Base-by-base conservation (phyloP, 202 grass and related monocot species). In the Alloteropsis angusta region DNA sequence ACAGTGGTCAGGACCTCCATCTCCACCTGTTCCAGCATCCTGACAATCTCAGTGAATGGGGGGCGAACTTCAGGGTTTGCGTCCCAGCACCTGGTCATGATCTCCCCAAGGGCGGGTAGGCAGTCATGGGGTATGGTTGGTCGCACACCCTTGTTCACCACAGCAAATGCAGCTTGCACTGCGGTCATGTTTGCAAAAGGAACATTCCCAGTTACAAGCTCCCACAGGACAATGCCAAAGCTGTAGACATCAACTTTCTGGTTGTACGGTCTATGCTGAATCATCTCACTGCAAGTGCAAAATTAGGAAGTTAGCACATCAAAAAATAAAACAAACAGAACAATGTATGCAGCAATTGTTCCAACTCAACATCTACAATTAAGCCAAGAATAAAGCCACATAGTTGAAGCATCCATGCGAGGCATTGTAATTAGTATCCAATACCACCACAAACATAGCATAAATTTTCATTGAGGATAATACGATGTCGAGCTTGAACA, bases 161-260 rank as follows among this genome's bases (percentile, higher is more conserved):
- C 94, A 57, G 94, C 89, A 90, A 97, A 97, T 80, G 91, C 95
- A 59, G 95, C 95, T 83, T 97, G 91, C 46, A 97, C 91, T 5
- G 95, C 91, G 37, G 91, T 97, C 95, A 97, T 97, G 70, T 92
- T 92, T 64, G 89, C 78, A 68, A 94, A 97, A 37, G 95, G 95
- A 39, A 89, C 73, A n/a, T 72, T 87, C 45, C 95, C 95, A 0
- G 91, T 90, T 44, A 97, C 85, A 2, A 97, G 85, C 80, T 97
- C 94, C 94, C 94, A 97, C 55, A 97, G 66, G 37, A 97, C 91
- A 7, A 97, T 94, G 46, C 89, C 95, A 71, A 97, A 97, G 77
- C 95, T 97, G 83, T 97, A 97, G 39, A 97, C 95, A 28, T 94
- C 95, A 19, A 97, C 95, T 72, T 97, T 97, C 72, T 97, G 95